phyloP scores from a whole-genome alignment of 768 basidiomycete species.

The Agrocybe chaxingu region DNA sequence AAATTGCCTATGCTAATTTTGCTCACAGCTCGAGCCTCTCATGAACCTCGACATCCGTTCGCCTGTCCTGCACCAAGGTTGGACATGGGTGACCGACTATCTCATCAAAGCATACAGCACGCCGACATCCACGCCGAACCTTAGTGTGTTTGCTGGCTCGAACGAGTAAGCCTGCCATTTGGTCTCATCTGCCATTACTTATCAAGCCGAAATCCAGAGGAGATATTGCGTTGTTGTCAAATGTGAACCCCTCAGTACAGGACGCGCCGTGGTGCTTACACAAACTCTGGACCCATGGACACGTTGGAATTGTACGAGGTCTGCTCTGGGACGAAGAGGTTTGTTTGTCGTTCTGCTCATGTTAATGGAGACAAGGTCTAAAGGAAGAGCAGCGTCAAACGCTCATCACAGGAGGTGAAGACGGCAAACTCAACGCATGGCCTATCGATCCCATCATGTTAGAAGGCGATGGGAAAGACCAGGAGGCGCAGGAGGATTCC shows the following conservation, averaged over 20 bases:
- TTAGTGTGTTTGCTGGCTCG: conserved; percentile 66
- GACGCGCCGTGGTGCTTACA: conserved; percentile 46
- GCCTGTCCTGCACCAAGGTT: conserved; percentile 53
- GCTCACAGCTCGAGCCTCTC: conserved; percentile 53
- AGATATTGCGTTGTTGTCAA: conserved; percentile 54
- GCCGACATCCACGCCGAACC: conserved; percentile 26
- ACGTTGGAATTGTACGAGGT: conserved; percentile 55
- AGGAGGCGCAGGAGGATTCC: conserved; percentile 9
- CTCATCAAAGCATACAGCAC: conserved; percentile 51
- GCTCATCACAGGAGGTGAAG: conserved; percentile 29
- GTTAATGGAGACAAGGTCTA: not conserved
- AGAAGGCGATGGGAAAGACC: conserved; percentile 9
- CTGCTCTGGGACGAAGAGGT: conserved; percentile 57
- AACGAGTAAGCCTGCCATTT: conserved; percentile 52
- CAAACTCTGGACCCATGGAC: conserved; percentile 52
- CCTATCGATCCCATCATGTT: conserved; percentile 10
- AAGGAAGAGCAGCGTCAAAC: conserved; percentile 17
- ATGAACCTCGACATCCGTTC: conserved; percentile 60
- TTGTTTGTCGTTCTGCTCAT: not conserved
- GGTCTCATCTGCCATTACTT: not conserved
- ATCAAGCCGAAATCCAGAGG: conserved; percentile 36
- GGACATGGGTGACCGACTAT: conserved; percentile 80
- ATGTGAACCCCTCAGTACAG: conserved; percentile 31
- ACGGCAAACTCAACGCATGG: conserved; percentile 27
- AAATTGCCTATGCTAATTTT: not conserved